phyloP scores from a whole-genome alignment of 805 yeast species.

The Myxozyma neotropica region DNA sequence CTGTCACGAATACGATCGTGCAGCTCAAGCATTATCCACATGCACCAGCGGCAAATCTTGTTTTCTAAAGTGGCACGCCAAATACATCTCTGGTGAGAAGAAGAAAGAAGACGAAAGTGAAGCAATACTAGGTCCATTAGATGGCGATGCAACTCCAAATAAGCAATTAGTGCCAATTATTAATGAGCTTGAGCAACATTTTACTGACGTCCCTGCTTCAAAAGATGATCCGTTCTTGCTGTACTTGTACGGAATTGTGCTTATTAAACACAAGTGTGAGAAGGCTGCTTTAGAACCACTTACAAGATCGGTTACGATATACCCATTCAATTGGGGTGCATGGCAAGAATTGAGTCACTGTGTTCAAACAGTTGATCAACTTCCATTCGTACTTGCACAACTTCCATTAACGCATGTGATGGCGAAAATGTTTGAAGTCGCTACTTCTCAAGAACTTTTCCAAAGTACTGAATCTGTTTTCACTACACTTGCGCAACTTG shows the following conservation, averaged over 20 bases:
- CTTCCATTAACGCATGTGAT: conserved; percentile 38
- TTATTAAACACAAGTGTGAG: conserved; percentile 63
- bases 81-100: conserved; percentile 76
- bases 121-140: conserved; percentile 53
- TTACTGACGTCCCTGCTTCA: conserved; percentile 22
- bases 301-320: conserved; percentile 60
- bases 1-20: conserved; percentile 82
- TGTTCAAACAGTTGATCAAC: conserved; percentile 56
- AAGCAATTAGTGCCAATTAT: conserved; percentile 43
- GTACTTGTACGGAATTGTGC: conserved; percentile 71
- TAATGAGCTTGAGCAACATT: conserved; percentile 46
- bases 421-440: conserved; percentile 64
- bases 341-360: conserved; percentile 80
- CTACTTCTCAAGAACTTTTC: conserved; percentile 74
- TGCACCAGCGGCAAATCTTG: conserved; percentile 55
- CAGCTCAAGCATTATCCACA: conserved; percentile 52
- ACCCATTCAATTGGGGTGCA: conserved; percentile 91
- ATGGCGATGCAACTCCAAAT: conserved; percentile 40
- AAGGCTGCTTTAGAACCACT: conserved; percentile 62
- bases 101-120: conserved; percentile 70
- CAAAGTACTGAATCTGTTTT: conserved; percentile 57
- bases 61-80: conserved; percentile 70
- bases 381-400: conserved; percentile 21
- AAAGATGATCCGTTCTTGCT: conserved; percentile 60
- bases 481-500: conserved; percentile 53